A percentile compares a stretch with the other conserved stretches of the same genome.
Conservation (phyloP, 352 stramenopile genomes). For the Blastocystis sp. region DNA sequence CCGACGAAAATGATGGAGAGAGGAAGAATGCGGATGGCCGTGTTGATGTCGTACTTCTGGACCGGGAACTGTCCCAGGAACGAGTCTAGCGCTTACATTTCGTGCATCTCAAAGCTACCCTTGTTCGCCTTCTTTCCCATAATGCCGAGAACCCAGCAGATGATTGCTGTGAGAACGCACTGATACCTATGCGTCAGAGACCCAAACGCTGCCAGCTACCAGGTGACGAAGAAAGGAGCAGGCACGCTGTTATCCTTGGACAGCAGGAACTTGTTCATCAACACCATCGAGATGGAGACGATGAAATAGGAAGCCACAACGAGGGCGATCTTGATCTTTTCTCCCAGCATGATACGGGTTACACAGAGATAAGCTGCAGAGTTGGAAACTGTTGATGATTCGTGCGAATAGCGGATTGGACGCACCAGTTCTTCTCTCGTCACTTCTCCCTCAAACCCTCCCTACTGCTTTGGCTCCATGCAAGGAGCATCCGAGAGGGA, state of each 20-base stretch:
- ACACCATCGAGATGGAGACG: constrained; percentile 81
- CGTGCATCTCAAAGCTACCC: background rate
- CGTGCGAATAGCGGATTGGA: background rate
- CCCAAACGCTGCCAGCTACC: constrained; percentile 73
- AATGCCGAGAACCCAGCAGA: constrained; percentile 77
- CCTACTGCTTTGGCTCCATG: no score
- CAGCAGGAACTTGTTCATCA: constrained; percentile 82
- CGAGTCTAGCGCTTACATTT: constrained; percentile 61
- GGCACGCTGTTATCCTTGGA: constrained; percentile 76
- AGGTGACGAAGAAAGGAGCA: constrained; percentile 81
- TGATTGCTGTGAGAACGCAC: constrained; percentile 79
- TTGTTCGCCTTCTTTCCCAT: constrained; percentile 72
- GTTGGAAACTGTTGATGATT: background rate
- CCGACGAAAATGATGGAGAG: constrained; percentile 81
- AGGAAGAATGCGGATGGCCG: constrained; percentile 76
- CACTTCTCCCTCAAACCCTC: no score
- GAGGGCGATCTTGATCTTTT: constrained; percentile 75
- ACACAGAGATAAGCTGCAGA: background rate
- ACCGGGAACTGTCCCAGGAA: constrained; percentile 79
- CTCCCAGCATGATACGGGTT: constrained; percentile 38
- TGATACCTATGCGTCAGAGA: constrained; percentile 72
- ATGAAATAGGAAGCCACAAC: constrained; percentile 80
- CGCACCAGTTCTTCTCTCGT: background rate
- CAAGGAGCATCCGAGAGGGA: no score
- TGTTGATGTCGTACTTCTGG: constrained; percentile 75